Percentiles rank a stretch among this genome's conserved stretches.
Evolutionary conservation across 116 monocot species (phyloP).

Genomic region (Dioscorea cayenensis): DNA sequence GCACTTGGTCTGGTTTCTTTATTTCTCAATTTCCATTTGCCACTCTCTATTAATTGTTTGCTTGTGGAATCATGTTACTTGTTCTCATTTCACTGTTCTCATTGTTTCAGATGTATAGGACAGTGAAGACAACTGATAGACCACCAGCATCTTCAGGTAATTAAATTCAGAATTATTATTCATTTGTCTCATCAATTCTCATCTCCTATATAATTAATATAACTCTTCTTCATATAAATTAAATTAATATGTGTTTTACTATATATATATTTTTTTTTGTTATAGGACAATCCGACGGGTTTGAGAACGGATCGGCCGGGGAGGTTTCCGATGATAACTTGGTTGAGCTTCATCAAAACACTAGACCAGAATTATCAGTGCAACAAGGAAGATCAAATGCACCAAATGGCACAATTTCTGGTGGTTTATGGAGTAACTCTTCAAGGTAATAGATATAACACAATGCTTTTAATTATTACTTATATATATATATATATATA

Average conservation of each 20-base stretch:
- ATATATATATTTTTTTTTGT: not conserved
- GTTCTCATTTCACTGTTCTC: not conserved
- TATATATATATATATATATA: no score
- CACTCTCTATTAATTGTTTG: not conserved
- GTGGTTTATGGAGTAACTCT: slow-evolving; percentile 68
- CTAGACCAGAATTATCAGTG: slow-evolving; percentile 13
- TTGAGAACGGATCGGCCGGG: slow-evolving; percentile 70
- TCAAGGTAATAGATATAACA: slow-evolving; percentile 39
- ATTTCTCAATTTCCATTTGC: not conserved
- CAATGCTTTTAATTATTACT: no score
- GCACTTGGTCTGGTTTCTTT: not conserved
- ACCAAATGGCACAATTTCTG: slow-evolving; percentile 22
- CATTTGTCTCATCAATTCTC: slow-evolving; percentile 29
- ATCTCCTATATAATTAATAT: not conserved
- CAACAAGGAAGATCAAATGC: slow-evolving; percentile 19
- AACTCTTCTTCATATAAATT: not conserved
- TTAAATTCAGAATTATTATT: not conserved
- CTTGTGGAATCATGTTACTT: not conserved
- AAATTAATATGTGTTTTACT: not conserved
- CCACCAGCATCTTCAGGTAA: slow-evolving; percentile 40
- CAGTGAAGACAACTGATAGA: slow-evolving; percentile 81
- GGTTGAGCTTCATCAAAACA: slow-evolving; percentile 23
- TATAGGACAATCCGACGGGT: slow-evolving; percentile 59
- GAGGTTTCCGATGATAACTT: slow-evolving; percentile 77
- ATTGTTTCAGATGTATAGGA: slow-evolving; percentile 72